phyloP scores from a whole-genome alignment of 106 monocot species.

The Narthecium ossifragum region DNA sequence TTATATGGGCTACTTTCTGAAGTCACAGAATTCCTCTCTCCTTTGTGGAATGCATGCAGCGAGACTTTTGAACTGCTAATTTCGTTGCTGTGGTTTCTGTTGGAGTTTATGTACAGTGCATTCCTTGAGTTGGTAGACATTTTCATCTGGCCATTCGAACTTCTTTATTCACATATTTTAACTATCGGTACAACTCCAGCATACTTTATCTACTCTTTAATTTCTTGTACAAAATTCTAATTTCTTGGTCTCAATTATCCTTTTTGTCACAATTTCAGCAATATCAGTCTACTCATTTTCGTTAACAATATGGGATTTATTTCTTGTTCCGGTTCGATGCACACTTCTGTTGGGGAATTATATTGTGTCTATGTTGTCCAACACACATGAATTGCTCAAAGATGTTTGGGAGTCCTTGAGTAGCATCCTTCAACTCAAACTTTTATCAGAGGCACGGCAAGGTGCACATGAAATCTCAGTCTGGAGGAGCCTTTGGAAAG shows the following conservation, averaged over 20 bases:
- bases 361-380: conserved; percentile 5
- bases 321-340: conserved; percentile 11
- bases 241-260: neutral
- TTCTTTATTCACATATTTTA: conserved; percentile 14
- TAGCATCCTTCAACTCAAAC: conserved; percentile 13
- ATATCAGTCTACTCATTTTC: conserved; percentile 16
- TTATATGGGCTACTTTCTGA: conserved; percentile 18
- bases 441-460: conserved; percentile 15
- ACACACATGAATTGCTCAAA: conserved; percentile 15
- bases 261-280: conserved; percentile 16
- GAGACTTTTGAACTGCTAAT: conserved; percentile 15
- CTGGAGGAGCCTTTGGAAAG: conserved; percentile 49
- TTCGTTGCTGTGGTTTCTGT: conserved; percentile 12
- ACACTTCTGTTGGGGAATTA: conserved; percentile 9
- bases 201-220: neutral
- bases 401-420: conserved; percentile 26
- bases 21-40: conserved; percentile 21
- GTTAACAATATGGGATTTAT: conserved; percentile 14
- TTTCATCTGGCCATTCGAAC: conserved; percentile 33
- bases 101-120: conserved; percentile 9
- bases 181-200: conserved; percentile 18
- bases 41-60: conserved; percentile 31
- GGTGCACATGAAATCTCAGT: conserved; percentile 30
- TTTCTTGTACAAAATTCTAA: neutral
- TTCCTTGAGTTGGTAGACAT: conserved; percentile 20